Evolutionary conservation across 257 asterid species (phyloP).

Genomic region (Penstemon davidsonii): DNA sequence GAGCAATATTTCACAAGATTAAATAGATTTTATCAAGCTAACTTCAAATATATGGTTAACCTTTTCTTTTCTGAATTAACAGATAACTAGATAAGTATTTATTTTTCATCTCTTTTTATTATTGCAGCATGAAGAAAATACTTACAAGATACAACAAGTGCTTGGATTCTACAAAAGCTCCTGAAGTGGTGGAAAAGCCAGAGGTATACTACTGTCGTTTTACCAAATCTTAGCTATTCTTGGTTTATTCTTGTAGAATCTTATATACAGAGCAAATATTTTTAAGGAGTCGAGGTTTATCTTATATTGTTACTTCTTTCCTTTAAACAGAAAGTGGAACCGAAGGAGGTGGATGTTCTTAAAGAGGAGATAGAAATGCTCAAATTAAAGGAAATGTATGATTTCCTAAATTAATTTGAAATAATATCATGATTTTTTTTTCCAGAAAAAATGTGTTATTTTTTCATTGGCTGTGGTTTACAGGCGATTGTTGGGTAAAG

Average conservation of each 20-base stretch:
- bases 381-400: slow-evolving; percentile 56
- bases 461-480: slow-evolving; percentile 11
- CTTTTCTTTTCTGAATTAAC: no score
- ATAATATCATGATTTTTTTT: neutral
- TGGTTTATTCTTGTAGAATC: neutral
- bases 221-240: neutral
- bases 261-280: neutral
- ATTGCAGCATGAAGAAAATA: slow-evolving; percentile 62
- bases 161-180: slow-evolving; percentile 32
- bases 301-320: neutral
- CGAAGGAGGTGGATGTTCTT: slow-evolving; percentile 49
- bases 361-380: slow-evolving; percentile 61
- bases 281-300: no score
- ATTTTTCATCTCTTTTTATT: neutral
- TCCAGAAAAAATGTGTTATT: neutral
- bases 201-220: slow-evolving; percentile 42
- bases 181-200: slow-evolving; percentile 38
- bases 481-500: slow-evolving; percentile 72
- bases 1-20: no score
- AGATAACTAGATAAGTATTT: no score
- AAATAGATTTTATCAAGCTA: no score
- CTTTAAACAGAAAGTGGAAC: slow-evolving; percentile 38
- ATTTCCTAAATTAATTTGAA: slow-evolving; percentile 18
- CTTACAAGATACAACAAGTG: slow-evolving; percentile 52
- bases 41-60: no score